Evolutionary conservation across 352 stramenopile species (phyloP).

Genomic region (Phytopythium montanum): DNA sequence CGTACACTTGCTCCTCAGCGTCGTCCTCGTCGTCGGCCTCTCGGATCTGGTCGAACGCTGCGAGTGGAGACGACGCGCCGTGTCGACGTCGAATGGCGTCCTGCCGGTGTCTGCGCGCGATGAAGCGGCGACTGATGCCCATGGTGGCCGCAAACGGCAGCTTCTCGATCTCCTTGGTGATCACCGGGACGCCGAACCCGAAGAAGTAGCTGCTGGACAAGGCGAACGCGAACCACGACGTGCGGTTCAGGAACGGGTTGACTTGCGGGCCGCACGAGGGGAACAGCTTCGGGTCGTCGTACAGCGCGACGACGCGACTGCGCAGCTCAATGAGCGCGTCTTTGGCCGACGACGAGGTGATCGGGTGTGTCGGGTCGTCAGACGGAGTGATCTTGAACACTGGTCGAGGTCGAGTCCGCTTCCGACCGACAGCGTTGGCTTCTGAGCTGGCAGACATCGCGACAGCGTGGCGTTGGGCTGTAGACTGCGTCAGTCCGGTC

Average conservation of each 20-base stretch:
- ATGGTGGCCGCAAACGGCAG: slow-evolving; percentile 70
- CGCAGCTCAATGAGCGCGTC: slow-evolving; percentile 73
- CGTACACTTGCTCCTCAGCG: slow-evolving; percentile 57
- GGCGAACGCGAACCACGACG: slow-evolving; percentile 80
- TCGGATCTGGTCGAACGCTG: not conserved
- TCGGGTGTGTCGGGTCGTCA: slow-evolving; percentile 61
- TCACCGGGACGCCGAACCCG: slow-evolving; percentile 67
- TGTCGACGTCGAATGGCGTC: slow-evolving; percentile 3
- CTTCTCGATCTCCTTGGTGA: slow-evolving; percentile 62
- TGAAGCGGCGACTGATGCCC: slow-evolving; percentile 45
- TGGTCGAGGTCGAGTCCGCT: slow-evolving; percentile 20
- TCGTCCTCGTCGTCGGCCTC: slow-evolving; percentile 13
- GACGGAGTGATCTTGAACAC: slow-evolving; percentile 81
- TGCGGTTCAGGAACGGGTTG: slow-evolving; percentile 73
- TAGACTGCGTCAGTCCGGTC: not conserved
- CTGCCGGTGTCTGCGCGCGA: slow-evolving; percentile 12
- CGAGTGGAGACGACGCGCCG: not conserved
- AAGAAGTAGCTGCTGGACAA: slow-evolving; percentile 81
- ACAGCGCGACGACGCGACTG: slow-evolving; percentile 67
- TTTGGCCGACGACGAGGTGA: slow-evolving; percentile 55
- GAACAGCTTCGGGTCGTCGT: slow-evolving; percentile 55
- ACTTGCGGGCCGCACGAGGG: slow-evolving; percentile 18
- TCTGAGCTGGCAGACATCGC: slow-evolving; percentile 1
- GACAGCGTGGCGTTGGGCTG: not conserved
- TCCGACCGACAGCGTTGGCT: slow-evolving; percentile 3